Percentiles rank a stretch among this genome's conserved stretches.
phyloP scores from a whole-genome alignment of 2,329 filamentous ascomycete species.

The Penicillium sp. region DNA sequence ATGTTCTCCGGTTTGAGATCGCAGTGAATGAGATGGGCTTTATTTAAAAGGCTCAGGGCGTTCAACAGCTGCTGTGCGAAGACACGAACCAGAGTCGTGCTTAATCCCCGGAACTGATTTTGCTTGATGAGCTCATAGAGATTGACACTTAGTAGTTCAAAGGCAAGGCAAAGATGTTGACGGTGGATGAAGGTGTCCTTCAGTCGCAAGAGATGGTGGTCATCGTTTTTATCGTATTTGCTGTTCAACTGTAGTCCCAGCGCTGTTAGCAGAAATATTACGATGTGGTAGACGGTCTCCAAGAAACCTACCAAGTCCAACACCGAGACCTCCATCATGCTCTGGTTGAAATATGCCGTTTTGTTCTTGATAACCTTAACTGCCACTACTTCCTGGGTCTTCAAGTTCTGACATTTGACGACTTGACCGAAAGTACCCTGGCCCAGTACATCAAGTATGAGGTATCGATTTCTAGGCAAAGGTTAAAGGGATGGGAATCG shows the following conservation, averaged over 20 bases:
- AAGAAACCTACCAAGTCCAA: constrained; percentile 68
- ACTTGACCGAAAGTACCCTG: constrained; percentile 98
- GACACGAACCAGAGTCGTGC: constrained; percentile 91
- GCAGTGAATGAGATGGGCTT: constrained; percentile 94
- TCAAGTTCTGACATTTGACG: constrained; percentile 97
- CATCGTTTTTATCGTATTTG: constrained; percentile 98
- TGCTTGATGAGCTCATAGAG: constrained; percentile 98
- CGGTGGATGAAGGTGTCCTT: constrained; percentile 98
- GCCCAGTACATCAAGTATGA: constrained; percentile 92
- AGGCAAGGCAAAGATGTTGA: constrained; percentile 93
- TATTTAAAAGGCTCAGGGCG: constrained; percentile 84
- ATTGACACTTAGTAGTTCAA: constrained; percentile 94
- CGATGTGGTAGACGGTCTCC: not conserved
- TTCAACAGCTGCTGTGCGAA: constrained; percentile 96
- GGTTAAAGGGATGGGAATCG: constrained; percentile 10
- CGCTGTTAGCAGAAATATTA: not conserved
- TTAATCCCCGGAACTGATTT: constrained; percentile 95
- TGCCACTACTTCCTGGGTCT: constrained; percentile 95
- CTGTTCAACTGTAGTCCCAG: constrained; percentile 69
- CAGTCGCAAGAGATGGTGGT: constrained; percentile 87
- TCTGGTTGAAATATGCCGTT: constrained; percentile 98
- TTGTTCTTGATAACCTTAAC: constrained; percentile 99
- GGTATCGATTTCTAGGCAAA: constrained; percentile 70
- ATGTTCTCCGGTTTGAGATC: constrained; percentile 99
- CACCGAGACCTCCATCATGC: constrained; percentile 99